Evolutionary conservation across 2,329 filamentous ascomycete species (phyloP), one percentile per base, ranked within the genome.

Genomic region (Fusarium keratoplasticum): DNA sequence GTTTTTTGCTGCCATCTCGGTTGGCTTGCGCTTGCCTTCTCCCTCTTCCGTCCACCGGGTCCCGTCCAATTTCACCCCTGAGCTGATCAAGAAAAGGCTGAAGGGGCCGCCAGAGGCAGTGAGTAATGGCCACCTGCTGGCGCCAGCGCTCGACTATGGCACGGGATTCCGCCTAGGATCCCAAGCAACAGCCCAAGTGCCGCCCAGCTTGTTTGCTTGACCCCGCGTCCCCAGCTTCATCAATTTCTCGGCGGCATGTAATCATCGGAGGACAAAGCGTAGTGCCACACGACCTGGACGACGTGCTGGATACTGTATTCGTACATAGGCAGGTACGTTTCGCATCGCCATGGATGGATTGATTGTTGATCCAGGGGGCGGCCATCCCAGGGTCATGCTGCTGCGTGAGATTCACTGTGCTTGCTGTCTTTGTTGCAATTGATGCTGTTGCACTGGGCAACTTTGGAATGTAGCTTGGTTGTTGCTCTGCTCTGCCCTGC

Each of bases 281-380:
- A 47, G 60, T 73, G 72, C 72, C 72, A 75, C 72, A 44, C 35
- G 35, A 52, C 47, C 47, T 52, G 47, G 47, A 27, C 64, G 54
- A 20, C 52, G 64, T 52, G 55, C 64, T 54, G 38, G 25, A 59
- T 38, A 27, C 33, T 42, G 58, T 14, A 60, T 60, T 27, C 31
- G 54, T 25, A 35, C 52, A 25, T 27, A 35, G 29, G 52, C 52
- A 36, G 20, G 31, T 18, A 57, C 13, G 52, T 25, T 57, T 35
- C 54, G 54, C 31, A 57, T 57, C 31, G 33, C 20, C 31, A 36
- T 36, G 54, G 22, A 57, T 36, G 31, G 6, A 57, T 36, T 35
- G 16, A 57, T 36, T 35, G 22, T 25, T 57, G 22, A 57, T 36
- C 13, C 54, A 36, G 20, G 54, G 33, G 52, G 52, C 52, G 52